These are phyloP conservation scores for Syzygium malaccense DNA, from an alignment of 441 rosid genomes.

Conservation along the genomic window DNA sequence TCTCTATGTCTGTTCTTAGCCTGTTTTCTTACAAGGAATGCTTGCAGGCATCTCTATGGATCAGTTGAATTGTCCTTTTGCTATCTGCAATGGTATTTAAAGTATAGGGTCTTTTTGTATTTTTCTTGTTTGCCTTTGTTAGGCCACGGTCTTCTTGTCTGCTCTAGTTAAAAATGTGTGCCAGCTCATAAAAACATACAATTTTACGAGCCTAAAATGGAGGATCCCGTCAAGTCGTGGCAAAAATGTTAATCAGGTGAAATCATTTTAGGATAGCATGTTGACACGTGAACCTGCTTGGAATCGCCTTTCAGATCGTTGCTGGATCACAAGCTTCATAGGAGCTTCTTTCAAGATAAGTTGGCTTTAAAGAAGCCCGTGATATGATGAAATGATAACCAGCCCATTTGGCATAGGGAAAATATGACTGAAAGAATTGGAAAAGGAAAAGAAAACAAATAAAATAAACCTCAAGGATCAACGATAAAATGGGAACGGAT, in stretches of 20 bases:
- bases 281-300: background rate
- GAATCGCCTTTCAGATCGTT: background rate
- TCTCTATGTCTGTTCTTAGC: background rate
- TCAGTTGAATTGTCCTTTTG: background rate
- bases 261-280: background rate
- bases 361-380: background rate
- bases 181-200: background rate
- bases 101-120: background rate
- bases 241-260: background rate
- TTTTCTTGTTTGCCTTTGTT: background rate
- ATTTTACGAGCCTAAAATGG: background rate
- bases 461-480: background rate
- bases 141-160: background rate
- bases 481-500: background rate
- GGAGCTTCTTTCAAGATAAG: background rate
- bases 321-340: background rate
- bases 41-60: background rate
- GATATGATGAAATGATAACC: background rate
- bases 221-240: background rate
- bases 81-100: background rate
- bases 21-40: background rate
- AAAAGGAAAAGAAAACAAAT: background rate
- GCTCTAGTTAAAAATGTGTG: background rate
- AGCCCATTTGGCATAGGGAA: background rate
- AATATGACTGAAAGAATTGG: background rate